A percentile compares a stretch with the other conserved stretches of the same genome.
These are phyloP conservation scores for Ciborinia camelliae DNA, from an alignment of 2,329 filamentous ascomycete species.

Conservation along the genomic window DNA sequence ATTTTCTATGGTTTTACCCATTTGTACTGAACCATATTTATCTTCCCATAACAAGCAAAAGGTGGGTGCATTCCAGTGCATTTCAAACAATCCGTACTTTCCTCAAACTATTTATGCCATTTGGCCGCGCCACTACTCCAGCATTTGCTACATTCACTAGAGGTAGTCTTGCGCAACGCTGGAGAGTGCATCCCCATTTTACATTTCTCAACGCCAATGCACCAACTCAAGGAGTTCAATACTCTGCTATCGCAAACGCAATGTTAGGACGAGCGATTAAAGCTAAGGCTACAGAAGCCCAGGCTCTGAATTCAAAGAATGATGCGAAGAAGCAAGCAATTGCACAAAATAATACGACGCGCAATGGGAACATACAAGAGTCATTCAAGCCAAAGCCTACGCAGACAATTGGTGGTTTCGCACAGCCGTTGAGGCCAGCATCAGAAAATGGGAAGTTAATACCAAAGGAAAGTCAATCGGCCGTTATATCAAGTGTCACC, in stretches of 20 bases:
- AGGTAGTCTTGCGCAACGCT: constrained; percentile 32
- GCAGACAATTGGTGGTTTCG: constrained; percentile 38
- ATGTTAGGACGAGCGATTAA: constrained; percentile 38
- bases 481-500: constrained; percentile 16
- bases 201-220: constrained; percentile 26
- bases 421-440: constrained; percentile 26
- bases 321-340: constrained; percentile 49
- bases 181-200: constrained; percentile 29
- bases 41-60: background rate
- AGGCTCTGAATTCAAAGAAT: constrained; percentile 27
- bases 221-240: constrained; percentile 20
- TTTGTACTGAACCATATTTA: background rate
- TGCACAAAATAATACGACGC: constrained; percentile 55
- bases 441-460: constrained; percentile 28
- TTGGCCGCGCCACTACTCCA: constrained; percentile 30
- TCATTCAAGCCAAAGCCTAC: constrained; percentile 45
- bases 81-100: constrained; percentile 20
- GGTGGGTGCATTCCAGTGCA: constrained; percentile 18
- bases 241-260: constrained; percentile 36
- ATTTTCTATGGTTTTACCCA: background rate
- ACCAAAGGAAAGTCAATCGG: constrained; percentile 14
- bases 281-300: constrained; percentile 19
- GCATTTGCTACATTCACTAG: constrained; percentile 31
- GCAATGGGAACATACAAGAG: constrained; percentile 48
- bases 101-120: constrained; percentile 34